These are phyloP conservation scores for Psilocybe tampanensis DNA, from an alignment of 768 basidiomycete genomes.

Conservation along the genomic window DNA sequence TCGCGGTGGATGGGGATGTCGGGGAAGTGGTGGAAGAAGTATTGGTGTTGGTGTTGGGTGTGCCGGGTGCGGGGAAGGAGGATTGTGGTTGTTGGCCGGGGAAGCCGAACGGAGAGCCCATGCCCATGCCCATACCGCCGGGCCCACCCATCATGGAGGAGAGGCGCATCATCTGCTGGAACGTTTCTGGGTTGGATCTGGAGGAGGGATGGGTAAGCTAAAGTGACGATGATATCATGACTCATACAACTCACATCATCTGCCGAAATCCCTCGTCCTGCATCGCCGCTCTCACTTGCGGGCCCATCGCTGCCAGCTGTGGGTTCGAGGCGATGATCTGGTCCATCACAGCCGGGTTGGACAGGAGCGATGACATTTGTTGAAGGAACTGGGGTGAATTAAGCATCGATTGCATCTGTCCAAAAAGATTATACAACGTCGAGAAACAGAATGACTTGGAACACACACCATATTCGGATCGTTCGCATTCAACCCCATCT, in stretches of 20 bases:
- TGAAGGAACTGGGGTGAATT: slow-evolving; percentile 82
- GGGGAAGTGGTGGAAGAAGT: slow-evolving; percentile 24
- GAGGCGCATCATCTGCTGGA: slow-evolving; percentile 81
- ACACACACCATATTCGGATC: slow-evolving; percentile 90
- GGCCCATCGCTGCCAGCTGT: slow-evolving; percentile 72
- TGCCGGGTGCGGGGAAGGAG: slow-evolving; percentile 62
- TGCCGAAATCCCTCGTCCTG: slow-evolving; percentile 75
- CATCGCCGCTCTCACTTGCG: slow-evolving; percentile 79
- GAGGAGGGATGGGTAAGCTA: not conserved
- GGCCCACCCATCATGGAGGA: slow-evolving; percentile 45
- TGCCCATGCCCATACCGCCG: slow-evolving; percentile 35
- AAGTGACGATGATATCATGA: not conserved
- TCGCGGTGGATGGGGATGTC: slow-evolving; percentile 20
- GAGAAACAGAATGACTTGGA: too few species aligned
- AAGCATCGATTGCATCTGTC: slow-evolving; percentile 82
- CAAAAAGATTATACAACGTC: too few species aligned
- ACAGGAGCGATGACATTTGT: slow-evolving; percentile 87
- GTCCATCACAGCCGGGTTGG: slow-evolving; percentile 87
- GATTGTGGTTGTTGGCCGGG: slow-evolving; percentile 16
- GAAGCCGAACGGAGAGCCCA: slow-evolving; percentile 17
- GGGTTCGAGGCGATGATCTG: slow-evolving; percentile 85
- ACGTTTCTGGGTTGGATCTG: slow-evolving; percentile 75
- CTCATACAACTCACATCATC: slow-evolving; percentile 58
- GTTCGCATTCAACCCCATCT: slow-evolving; percentile 87
- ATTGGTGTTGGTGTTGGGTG: slow-evolving; percentile 26